phyloP scores from a whole-genome alignment of 441 rosid species.

The Bocquillonia castaneifolia region DNA sequence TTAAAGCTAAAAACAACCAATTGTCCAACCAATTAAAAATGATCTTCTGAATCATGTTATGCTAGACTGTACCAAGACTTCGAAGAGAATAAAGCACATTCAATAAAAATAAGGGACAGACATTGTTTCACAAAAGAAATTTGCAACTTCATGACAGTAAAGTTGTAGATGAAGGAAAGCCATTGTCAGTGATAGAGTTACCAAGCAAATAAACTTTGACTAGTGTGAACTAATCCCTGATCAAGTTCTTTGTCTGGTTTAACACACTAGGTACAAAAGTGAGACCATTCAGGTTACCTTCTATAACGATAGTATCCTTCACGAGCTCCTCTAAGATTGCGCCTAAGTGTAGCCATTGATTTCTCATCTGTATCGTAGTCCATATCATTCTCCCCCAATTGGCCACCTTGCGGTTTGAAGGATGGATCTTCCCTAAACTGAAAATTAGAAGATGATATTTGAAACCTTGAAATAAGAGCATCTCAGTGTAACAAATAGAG shows the following conservation, averaged over 20 bases:
- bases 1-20: not conserved
- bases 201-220: slow-evolving; percentile 7
- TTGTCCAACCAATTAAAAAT: slow-evolving; percentile 1
- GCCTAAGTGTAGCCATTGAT: slow-evolving; percentile 96
- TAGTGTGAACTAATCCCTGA: slow-evolving; percentile 2
- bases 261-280: slow-evolving; percentile 8
- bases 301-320: slow-evolving; percentile 90
- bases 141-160: not conserved
- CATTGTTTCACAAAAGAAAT: not conserved
- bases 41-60: not conserved
- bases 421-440: slow-evolving; percentile 87
- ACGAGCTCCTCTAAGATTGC: slow-evolving; percentile 85
- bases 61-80: not conserved
- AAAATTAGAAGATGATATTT: slow-evolving; percentile 24
- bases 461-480: slow-evolving; percentile 14
- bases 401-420: slow-evolving; percentile 97
- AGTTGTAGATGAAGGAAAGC: not conserved
- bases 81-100: slow-evolving; percentile 1
- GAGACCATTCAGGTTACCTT: slow-evolving; percentile 47
- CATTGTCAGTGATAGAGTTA: not conserved
- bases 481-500: slow-evolving; percentile 4
- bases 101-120: not conserved
- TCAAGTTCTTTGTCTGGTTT: not conserved
- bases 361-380: slow-evolving; percentile 98
- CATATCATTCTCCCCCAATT: slow-evolving; percentile 96